Evolutionary conservation across 2,329 filamentous ascomycete species (phyloP).

Genomic region (Mycocentrospora acerina): DNA sequence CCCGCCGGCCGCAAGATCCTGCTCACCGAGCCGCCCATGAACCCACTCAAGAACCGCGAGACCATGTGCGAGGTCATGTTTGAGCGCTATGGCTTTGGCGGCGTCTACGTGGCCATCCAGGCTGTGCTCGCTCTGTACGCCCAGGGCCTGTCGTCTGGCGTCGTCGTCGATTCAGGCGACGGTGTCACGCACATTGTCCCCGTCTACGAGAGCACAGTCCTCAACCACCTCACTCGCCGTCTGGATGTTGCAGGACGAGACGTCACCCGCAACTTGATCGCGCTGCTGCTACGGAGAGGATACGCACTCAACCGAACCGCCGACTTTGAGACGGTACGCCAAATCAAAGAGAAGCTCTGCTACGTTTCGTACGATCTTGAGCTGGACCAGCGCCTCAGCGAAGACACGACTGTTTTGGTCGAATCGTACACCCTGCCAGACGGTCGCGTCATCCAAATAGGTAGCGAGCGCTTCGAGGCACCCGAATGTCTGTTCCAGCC

Average conservation of each 20-base stretch:
- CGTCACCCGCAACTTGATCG: conserved; percentile 97
- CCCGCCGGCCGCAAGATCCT: conserved; percentile 93
- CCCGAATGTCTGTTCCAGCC: conserved; percentile 98
- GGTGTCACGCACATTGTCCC: conserved; percentile 98
- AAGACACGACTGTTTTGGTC: conserved; percentile 95
- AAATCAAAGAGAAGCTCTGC: conserved; percentile 99
- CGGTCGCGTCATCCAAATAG: conserved; percentile 91
- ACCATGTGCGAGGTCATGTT: conserved; percentile 99
- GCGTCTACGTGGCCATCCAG: conserved; percentile 97
- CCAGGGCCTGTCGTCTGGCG: conserved; percentile 79
- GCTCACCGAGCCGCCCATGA: conserved; percentile 96
- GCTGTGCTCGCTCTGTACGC: conserved; percentile 95
- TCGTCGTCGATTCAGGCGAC: conserved; percentile 98
- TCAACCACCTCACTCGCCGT: conserved; percentile 92
- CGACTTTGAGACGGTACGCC: conserved; percentile 95
- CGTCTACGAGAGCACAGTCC: conserved; percentile 95
- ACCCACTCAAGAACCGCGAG: conserved; percentile 93
- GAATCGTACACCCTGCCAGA: conserved; percentile 98
- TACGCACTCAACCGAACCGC: conserved; percentile 98
- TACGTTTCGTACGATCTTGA: conserved; percentile 98
- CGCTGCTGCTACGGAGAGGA: conserved; percentile 85
- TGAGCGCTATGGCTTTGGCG: conserved; percentile 92
- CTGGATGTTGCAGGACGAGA: conserved; percentile 95
- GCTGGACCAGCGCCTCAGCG: conserved; percentile 90
- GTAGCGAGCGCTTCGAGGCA: conserved; percentile 95